Evolutionary conservation across 2,329 filamentous ascomycete genomes (phyloP), one percentile per base, ranked within the genome.

Genomic region (Teratosphaeria zuluensis): DNA sequence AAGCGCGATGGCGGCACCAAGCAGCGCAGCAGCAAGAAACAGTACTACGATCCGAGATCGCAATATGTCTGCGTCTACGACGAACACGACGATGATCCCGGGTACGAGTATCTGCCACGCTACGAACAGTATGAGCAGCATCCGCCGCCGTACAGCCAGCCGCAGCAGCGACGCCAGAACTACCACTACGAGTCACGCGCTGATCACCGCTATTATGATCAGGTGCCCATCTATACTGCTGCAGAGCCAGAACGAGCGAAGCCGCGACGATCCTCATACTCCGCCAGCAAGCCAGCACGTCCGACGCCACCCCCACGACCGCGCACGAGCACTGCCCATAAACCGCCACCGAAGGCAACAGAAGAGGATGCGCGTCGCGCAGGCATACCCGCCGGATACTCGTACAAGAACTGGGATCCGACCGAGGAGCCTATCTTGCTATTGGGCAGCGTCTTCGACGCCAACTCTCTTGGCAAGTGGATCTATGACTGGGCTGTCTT

Each of bases 401-500:
- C 90, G 30, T 85, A 92, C 72, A 97, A 97, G 81, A 95, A 97
- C 78, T 97, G 94, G 94, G 94, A 99, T 72, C 92, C 92, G 0
- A 86, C 84, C 31, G 92, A 97, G 78, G 86, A 91, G 66, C 94
- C 94, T 56, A 96, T 99, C 72, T 86, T 96, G 71, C 83, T 99
- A 30, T 82, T 97, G 24, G 94, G 94, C 55, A 95, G 90, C 71
- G 94, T 97, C 58, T 97, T 97, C 70, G 94, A 97, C 72, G 90
- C 92, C 70, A 96, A 97, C 81, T 96, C 90, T 30, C 82, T 99
- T 32, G 94, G 94, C 70, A 96, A 96, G 77, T 99, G 94, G 94
- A 95, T 99, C 70, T 99, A 96, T 76, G 94, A 97, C 80, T 99
- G 94, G 94, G 96, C 94, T 19, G 90, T 96, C 63, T 96, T 90